phyloP scores from a whole-genome alignment of 345 rosid species.

The Syzygium aqueum region DNA sequence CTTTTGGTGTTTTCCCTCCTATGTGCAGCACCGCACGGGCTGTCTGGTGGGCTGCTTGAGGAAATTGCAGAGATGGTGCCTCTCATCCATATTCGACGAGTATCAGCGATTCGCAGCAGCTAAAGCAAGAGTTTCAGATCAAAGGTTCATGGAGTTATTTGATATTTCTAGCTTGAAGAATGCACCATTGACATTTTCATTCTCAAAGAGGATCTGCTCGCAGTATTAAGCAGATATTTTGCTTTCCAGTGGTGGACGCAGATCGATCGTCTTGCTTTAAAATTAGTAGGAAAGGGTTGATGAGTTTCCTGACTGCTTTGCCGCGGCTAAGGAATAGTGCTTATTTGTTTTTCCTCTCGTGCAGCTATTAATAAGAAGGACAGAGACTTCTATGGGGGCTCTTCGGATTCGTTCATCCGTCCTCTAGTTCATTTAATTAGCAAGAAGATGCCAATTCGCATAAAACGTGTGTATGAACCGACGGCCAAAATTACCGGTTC shows the following conservation, averaged over 20 bases:
- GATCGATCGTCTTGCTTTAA: background rate
- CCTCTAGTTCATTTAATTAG: background rate
- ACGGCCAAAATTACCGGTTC: background rate
- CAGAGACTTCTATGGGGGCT: background rate
- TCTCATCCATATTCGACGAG: slow-evolving; percentile 78
- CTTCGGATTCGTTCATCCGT: background rate
- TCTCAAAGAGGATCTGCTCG: slow-evolving; percentile 29
- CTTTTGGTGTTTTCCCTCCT: background rate
- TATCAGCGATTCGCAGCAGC: slow-evolving; percentile 88
- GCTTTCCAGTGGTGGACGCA: slow-evolving; percentile 3
- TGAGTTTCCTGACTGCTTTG: background rate
- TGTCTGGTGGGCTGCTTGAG: slow-evolving; percentile 92
- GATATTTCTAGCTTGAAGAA: slow-evolving; percentile 68
- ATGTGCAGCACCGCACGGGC: slow-evolving; percentile 86
- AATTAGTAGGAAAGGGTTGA: slow-evolving; percentile 30
- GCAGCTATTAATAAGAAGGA: background rate
- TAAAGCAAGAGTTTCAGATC: slow-evolving; percentile 87
- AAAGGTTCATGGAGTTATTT: slow-evolving; percentile 88
- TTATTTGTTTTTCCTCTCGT: background rate
- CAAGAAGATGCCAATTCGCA: background rate
- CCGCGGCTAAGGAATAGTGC: background rate
- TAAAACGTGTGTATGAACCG: background rate
- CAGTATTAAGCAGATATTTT: slow-evolving; percentile 7
- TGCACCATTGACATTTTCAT: slow-evolving; percentile 61
- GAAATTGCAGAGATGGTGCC: slow-evolving; percentile 84